Evolutionary conservation across 1,139 yeast genomes (phyloP), one percentile per base, ranked within the genome.

Genomic region (Lodderomyces margitis): DNA sequence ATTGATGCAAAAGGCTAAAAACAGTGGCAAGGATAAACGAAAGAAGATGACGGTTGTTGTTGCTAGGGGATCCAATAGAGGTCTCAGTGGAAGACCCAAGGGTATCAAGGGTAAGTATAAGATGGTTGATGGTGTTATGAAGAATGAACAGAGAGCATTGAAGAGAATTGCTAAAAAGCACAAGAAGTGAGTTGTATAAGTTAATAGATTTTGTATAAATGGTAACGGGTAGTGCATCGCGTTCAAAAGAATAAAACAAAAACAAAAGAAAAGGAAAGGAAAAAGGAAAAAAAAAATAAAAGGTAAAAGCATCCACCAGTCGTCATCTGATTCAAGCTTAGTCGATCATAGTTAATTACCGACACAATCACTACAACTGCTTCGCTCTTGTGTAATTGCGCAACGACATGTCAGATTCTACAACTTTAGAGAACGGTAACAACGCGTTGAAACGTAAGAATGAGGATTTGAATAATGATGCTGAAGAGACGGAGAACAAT

Each of bases 121-220:
- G 83, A 92, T 94, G 98, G 98, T 92, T 54, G 99, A 92, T 67
- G 98, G 98, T 73, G 87, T 84, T 16, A 74, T 89, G 85, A 92
- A 94, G 87, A 92, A 92, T 64, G 99, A 92, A 67, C 91, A 85
- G 71, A 76, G 98, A 54, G 97, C 98, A 23, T 74, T 91, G 60
- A 84, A 80, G 62, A 83, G 98, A 61, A 86, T 91, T 52, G 86
- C 89, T 21, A 92, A 91, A 75, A 88, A 86, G 71, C 75, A 82
- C 55, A 62, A 54, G 49, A 61, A 64, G 51, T 57, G 52, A 24
- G 8, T 14, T 4, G 14, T 19, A 32, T 7, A 19, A 32, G 35
- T 16, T 32, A 24, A 25, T 25, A 25, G 30, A 24, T 4, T 24
- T 25, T 28, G 7, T 28, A 15, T 4, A 3, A 15, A 15, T 15